phyloP scores from a whole-genome alignment of 2,329 filamentous ascomycete genomes.

The Pseudogymnoascus sp. region DNA sequence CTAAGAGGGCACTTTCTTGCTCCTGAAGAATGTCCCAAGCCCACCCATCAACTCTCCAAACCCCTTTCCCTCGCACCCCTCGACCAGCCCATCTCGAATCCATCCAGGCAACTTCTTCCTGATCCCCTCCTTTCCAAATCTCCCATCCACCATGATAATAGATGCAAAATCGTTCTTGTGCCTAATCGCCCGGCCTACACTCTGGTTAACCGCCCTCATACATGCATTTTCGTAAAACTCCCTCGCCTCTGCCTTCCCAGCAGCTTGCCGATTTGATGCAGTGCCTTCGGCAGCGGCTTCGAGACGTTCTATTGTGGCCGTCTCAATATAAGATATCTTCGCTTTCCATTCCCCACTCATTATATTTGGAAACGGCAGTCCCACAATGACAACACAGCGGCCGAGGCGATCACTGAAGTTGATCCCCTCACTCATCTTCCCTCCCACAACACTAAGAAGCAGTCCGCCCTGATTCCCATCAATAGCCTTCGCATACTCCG shows the following conservation, averaged over 20 bases:
- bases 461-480: slow-evolving; percentile 59
- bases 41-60: slow-evolving; percentile 53
- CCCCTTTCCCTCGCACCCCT: slow-evolving; percentile 41
- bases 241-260: slow-evolving; percentile 52
- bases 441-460: slow-evolving; percentile 84
- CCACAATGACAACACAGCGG: slow-evolving; percentile 83
- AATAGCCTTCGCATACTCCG: slow-evolving; percentile 65
- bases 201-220: slow-evolving; percentile 96
- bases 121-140: slow-evolving; percentile 70
- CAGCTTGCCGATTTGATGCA: slow-evolving; percentile 8
- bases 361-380: slow-evolving; percentile 86
- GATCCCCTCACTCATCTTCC: slow-evolving; percentile 94
- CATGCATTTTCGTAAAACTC: slow-evolving; percentile 92
- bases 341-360: slow-evolving; percentile 88
- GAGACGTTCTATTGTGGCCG: slow-evolving; percentile 40
- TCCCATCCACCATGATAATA: slow-evolving; percentile 75
- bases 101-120: slow-evolving; percentile 76
- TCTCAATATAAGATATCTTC: slow-evolving; percentile 78
- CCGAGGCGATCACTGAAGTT: slow-evolving; percentile 93
- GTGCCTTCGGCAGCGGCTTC: slow-evolving; percentile 4
- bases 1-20: slow-evolving; percentile 33
- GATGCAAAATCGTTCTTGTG: slow-evolving; percentile 84
- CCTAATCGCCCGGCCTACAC: slow-evolving; percentile 84
- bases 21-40: slow-evolving; percentile 51
- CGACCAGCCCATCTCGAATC: slow-evolving; percentile 67